Percentiles rank a stretch among this genome's conserved stretches.
These are phyloP conservation scores for Stylonectria norvegica DNA, from an alignment of 2,329 filamentous ascomycete species.

Conservation along the genomic window DNA sequence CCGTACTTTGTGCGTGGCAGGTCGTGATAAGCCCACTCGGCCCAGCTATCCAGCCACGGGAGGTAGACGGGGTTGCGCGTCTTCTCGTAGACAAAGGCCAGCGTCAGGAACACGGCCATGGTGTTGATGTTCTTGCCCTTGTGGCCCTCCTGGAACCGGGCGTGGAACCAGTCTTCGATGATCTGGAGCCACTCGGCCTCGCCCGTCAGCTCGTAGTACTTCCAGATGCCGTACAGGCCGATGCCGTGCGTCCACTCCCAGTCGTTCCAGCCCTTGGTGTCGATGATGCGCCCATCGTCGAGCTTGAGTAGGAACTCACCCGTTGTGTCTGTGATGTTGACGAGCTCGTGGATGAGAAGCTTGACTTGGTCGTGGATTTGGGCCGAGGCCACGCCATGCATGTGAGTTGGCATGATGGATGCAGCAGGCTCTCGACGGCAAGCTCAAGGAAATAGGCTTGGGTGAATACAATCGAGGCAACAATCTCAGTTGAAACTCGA, in stretches of 20 bases:
- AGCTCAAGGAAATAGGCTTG: background rate
- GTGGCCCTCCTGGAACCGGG: slow-evolving; percentile 64
- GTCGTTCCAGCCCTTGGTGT: slow-evolving; percentile 80
- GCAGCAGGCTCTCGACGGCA: background rate
- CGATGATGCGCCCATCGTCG: slow-evolving; percentile 70
- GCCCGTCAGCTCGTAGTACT: slow-evolving; percentile 72
- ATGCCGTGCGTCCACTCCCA: slow-evolving; percentile 85
- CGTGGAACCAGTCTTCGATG: slow-evolving; percentile 71
- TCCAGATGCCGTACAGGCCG: slow-evolving; percentile 77
- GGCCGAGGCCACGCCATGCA: slow-evolving; percentile 44
- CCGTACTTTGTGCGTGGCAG: slow-evolving; percentile 68
- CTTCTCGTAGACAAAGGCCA: slow-evolving; percentile 75
- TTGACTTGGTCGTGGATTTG: slow-evolving; percentile 56
- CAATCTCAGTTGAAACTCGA: no score
- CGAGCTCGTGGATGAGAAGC: slow-evolving; percentile 67
- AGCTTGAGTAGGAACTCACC: slow-evolving; percentile 71
- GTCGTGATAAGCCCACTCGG: slow-evolving; percentile 78
- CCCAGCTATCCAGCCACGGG: slow-evolving; percentile 78
- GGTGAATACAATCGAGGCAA: background rate
- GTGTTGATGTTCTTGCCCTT: slow-evolving; percentile 87
- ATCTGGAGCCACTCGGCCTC: slow-evolving; percentile 57
- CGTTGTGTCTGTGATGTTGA: slow-evolving; percentile 73
- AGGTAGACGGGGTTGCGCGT: slow-evolving; percentile 65
- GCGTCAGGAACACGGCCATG: slow-evolving; percentile 73
- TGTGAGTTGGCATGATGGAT: slow-evolving; percentile 29